A percentile compares a stretch with the other conserved stretches of the same genome.
phyloP scores from a whole-genome alignment of 83 land plant genomes.

The Diphasiastrum complanatum region DNA sequence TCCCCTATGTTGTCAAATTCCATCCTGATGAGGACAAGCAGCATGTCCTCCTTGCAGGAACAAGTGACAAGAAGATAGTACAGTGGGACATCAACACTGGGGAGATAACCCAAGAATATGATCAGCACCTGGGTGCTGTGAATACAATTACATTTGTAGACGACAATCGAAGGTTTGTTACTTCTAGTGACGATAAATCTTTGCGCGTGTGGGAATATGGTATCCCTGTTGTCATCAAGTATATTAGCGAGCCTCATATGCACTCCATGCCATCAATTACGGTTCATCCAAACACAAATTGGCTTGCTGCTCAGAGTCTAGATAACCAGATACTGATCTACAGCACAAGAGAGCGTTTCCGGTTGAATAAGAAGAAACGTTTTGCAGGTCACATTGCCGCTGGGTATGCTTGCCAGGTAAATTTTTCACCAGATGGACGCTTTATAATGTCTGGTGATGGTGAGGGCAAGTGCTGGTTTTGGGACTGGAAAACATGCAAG shows the following conservation, averaged over 20 bases:
- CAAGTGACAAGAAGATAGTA: slow-evolving; percentile 96
- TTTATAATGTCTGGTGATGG: slow-evolving; percentile 98
- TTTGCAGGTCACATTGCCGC: slow-evolving; percentile 94
- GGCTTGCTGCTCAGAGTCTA: slow-evolving; percentile 94
- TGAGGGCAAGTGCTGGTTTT: slow-evolving; percentile 91
- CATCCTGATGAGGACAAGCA: slow-evolving; percentile 98
- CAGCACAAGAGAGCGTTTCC: slow-evolving; percentile 85
- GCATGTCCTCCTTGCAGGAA: slow-evolving; percentile 79
- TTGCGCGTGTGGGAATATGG: slow-evolving; percentile 96
- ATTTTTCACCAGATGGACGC: slow-evolving; percentile 92
- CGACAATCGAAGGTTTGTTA: slow-evolving; percentile 85
- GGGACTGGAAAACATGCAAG: slow-evolving; percentile 97
- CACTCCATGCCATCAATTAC: slow-evolving; percentile 91
- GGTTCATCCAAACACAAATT: slow-evolving; percentile 81
- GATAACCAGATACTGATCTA: slow-evolving; percentile 95
- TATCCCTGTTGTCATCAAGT: slow-evolving; percentile 92
- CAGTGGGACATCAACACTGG: slow-evolving; percentile 96
- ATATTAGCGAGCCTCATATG: slow-evolving; percentile 98
- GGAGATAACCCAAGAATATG: slow-evolving; percentile 91
- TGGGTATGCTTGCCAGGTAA: slow-evolving; percentile 96
- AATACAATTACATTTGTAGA: slow-evolving; percentile 95
- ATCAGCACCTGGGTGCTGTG: slow-evolving; percentile 92
- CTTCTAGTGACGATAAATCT: slow-evolving; percentile 94
- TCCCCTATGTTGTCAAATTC: slow-evolving; percentile 87
- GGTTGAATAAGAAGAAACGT: slow-evolving; percentile 92